Conservation (phyloP, 2,329 filamentous ascomycete species). For the Alternaria arborescens region DNA sequence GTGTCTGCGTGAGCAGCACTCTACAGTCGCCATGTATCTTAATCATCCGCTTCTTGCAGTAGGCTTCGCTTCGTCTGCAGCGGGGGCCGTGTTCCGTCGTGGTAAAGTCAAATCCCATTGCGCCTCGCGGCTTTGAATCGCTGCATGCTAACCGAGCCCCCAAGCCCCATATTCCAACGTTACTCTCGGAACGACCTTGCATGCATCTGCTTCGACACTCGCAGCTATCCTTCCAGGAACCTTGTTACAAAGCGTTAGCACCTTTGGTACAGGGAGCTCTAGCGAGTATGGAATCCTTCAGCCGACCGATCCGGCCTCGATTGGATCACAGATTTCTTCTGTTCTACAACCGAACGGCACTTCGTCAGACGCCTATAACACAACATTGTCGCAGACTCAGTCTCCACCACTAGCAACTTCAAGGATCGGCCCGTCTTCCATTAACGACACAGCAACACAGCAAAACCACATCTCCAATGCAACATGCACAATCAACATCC, state of each 20-base stretch:
- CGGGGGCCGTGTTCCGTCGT: slow-evolving; percentile 31
- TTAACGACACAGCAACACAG: neutral
- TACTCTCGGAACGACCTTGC: slow-evolving; percentile 27
- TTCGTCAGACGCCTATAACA: slow-evolving; percentile 1
- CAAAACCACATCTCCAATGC: slow-evolving; percentile 23
- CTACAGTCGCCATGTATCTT: slow-evolving; percentile 28
- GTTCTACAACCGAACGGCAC: slow-evolving; percentile 1
- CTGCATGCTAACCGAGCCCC: slow-evolving; percentile 39
- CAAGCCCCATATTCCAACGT: slow-evolving; percentile 41
- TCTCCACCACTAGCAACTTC: slow-evolving; percentile 3
- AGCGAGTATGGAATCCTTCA: slow-evolving; percentile 19
- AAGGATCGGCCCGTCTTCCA: neutral
- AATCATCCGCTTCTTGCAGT: slow-evolving; percentile 20
- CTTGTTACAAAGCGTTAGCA: slow-evolving; percentile 4
- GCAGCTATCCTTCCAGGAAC: slow-evolving; percentile 1
- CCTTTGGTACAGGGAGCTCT: slow-evolving; percentile 4
- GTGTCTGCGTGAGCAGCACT: slow-evolving; percentile 31
- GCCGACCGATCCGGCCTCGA: slow-evolving; percentile 17
- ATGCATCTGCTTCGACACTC: slow-evolving; percentile 16
- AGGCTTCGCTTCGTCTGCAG: slow-evolving; percentile 26
- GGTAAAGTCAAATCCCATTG: slow-evolving; percentile 31
- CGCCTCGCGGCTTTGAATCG: slow-evolving; percentile 33
- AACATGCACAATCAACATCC: slow-evolving; percentile 47
- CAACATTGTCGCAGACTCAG: slow-evolving; percentile 5
- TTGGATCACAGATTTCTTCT: slow-evolving; percentile 8